These are phyloP conservation scores for Cantharellus anzutake DNA, from an alignment of 768 basidiomycete genomes.

Conservation along the genomic window DNA sequence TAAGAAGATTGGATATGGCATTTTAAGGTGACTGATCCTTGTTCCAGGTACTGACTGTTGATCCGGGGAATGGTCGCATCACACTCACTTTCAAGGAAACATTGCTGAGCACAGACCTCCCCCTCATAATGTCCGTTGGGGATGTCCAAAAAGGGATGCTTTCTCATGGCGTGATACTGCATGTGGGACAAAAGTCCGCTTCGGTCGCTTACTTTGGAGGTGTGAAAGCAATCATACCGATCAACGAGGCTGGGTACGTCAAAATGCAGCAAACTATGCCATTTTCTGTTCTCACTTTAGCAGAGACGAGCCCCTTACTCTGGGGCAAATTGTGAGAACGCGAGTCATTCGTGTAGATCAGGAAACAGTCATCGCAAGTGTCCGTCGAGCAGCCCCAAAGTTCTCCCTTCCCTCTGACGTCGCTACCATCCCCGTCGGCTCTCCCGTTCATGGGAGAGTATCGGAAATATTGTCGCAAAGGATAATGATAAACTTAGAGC, in stretches of 20 bases:
- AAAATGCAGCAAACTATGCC: not conserved
- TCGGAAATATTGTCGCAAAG: constrained; percentile 39
- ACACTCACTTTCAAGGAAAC: constrained; percentile 83
- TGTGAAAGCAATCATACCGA: constrained; percentile 61
- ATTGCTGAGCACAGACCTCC: constrained; percentile 60
- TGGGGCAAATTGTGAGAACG: constrained; percentile 74
- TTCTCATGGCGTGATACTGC: constrained; percentile 68
- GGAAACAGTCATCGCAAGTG: constrained; percentile 62
- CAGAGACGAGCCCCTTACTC: constrained; percentile 34
- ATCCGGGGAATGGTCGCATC: constrained; percentile 63
- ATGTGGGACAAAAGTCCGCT: constrained; percentile 58
- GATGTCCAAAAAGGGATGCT: constrained; percentile 53
- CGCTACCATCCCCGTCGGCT: constrained; percentile 57
- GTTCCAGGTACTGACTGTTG: constrained; percentile 57
- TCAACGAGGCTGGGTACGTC: constrained; percentile 60
- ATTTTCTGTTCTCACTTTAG: not conserved
- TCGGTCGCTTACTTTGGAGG: constrained; percentile 86
- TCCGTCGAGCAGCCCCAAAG: constrained; percentile 55
- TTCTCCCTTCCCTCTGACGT: constrained; percentile 34
- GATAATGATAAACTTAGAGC: too few relatives aligned
- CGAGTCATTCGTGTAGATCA: constrained; percentile 47
- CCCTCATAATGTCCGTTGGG: constrained; percentile 42
- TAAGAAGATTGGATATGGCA: constrained; percentile 20
- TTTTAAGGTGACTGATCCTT: not conserved
- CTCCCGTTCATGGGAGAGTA: constrained; percentile 50